Conservation (phyloP, 306 rosid species). For the Malus asiatica region DNA sequence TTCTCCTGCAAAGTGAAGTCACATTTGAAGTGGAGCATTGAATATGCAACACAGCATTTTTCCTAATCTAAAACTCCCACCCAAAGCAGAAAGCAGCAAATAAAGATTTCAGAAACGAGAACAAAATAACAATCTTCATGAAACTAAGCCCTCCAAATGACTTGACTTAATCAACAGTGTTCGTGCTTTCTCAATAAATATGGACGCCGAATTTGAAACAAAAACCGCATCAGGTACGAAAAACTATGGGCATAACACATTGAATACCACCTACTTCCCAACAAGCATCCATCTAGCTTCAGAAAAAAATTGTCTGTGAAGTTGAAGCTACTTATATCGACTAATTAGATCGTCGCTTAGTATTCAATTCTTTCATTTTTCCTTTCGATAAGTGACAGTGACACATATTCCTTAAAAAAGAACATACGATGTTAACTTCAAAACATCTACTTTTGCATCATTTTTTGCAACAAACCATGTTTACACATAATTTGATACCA, state of each 20-base stretch:
- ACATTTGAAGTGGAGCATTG: neutral
- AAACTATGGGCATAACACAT: neutral
- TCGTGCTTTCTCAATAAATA: neutral
- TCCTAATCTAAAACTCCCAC: neutral
- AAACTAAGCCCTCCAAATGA: neutral
- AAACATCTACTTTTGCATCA: neutral
- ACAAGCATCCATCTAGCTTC: neutral
- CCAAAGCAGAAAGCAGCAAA: neutral
- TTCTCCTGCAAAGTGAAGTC: slow-evolving; percentile 12
- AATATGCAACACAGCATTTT: neutral
- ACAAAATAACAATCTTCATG: neutral
- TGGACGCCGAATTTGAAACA: neutral
- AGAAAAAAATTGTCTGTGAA: neutral
- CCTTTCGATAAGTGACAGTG: neutral
- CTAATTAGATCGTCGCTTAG: no score
- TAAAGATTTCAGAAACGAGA: neutral
- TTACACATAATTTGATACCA: neutral
- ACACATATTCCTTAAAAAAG: neutral
- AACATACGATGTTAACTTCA: neutral
- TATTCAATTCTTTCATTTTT: neutral
- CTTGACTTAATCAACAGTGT: neutral
- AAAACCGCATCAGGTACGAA: neutral
- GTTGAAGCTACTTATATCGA: neutral
- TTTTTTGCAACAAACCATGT: neutral
- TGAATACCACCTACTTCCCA: neutral